Evolutionary conservation across 208 protist genomes (phyloP), one percentile per base, ranked within the genome.

Genomic region (Wallacemonas rigidus): DNA sequence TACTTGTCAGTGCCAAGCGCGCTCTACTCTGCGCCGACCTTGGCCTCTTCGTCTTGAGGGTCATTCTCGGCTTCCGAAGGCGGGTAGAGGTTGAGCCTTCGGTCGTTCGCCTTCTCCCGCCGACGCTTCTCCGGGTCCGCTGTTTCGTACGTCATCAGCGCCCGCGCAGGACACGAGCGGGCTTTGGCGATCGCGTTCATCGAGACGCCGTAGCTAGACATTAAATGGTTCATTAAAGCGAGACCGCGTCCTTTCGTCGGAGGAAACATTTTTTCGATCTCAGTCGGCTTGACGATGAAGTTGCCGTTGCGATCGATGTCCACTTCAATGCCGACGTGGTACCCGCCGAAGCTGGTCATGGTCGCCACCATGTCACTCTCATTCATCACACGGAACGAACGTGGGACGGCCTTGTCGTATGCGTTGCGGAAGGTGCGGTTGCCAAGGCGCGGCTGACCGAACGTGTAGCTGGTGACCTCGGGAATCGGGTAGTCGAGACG

Each of bases 381-480:
- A 71, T 98, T 98, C 55, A 94, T 82, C 43, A 98, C 76, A 45
- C 89, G 84, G 77, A 96, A 98, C 1, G 88, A 86, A 54, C 92
- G 86, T 43, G 90, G 90, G 12, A 98, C 85, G 40, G 76, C 72
- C 44, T 88, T 85, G 79, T 98, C 82, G 82, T 95, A 98, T 8
- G 82, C 63, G 11, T 61, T 62, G 45, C 82, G 76, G 68, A 96
- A 98, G 4, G 76, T 77, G 26, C 48, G 67, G 74, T 98, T 98
- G 26, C 94, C 91, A 15, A 97, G 38, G 26, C 89, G 90, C 14
- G 94, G 94, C 75, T 92, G 89, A 17, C 94, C 94, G 76, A 87
- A 98, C 14, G 90, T 98, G 82, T 98, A 98, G 26, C 95, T 90
- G 0, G 88, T 95, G 26, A 94, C 83, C 36, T 92, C 87, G 1